A percentile compares a stretch with the other conserved stretches of the same genome.
Conservation (phyloP, 129 eudicot genomes). For the Lactuca saligna region DNA sequence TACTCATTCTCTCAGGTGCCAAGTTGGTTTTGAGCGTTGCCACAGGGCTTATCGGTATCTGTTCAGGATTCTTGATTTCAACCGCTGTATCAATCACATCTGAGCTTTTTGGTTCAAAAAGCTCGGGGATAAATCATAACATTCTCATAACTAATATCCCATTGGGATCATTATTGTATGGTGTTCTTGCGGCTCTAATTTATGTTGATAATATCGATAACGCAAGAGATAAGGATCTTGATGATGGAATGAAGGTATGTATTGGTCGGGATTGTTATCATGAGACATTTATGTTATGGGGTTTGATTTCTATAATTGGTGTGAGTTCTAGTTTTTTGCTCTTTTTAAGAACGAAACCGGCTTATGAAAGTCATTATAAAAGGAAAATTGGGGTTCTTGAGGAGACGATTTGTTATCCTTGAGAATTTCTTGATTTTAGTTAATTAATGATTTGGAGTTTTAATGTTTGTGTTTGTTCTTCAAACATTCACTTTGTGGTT, state of each 20-base stretch:
- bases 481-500: not conserved
- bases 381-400: slow-evolving; percentile 20
- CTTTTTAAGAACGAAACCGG: slow-evolving; percentile 51
- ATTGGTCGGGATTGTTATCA: slow-evolving; percentile 60
- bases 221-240: slow-evolving; percentile 24
- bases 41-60: slow-evolving; percentile 57
- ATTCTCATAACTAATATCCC: slow-evolving; percentile 78
- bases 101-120: slow-evolving; percentile 68
- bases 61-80: slow-evolving; percentile 68
- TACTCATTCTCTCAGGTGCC: slow-evolving; percentile 43
- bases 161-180: slow-evolving; percentile 62
- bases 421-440: not conserved
- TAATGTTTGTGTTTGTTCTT: not conserved
- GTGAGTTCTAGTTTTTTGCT: slow-evolving; percentile 53
- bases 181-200: slow-evolving; percentile 52
- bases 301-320: slow-evolving; percentile 51
- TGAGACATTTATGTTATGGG: slow-evolving; percentile 61
- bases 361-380: slow-evolving; percentile 36
- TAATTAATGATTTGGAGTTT: not conserved
- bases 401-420: slow-evolving; percentile 6
- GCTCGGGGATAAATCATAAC: slow-evolving; percentile 71
- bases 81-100: slow-evolving; percentile 74
- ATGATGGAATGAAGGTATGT: slow-evolving; percentile 46
- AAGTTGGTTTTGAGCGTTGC: slow-evolving; percentile 33
- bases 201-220: slow-evolving; percentile 44